Evolutionary conservation across 805 yeast species (phyloP).

Genomic region (Saccharomycopsis fodiens): DNA sequence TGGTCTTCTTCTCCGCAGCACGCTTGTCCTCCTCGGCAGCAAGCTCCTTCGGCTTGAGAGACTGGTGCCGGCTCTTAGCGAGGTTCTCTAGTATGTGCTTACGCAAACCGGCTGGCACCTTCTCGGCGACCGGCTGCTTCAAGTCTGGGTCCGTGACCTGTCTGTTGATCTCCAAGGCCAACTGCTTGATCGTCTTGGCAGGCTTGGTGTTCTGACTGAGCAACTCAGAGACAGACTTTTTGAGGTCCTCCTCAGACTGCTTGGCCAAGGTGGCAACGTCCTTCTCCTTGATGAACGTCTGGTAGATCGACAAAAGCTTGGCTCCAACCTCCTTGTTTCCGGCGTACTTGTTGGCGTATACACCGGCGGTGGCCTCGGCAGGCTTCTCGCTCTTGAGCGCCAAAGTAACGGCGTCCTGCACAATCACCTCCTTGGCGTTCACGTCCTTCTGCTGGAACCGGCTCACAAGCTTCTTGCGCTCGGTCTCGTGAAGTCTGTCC

Average conservation of each 20-base stretch:
- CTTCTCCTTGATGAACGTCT: conserved; percentile 2
- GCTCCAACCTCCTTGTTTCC: conserved; percentile 2
- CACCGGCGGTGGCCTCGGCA: conserved; percentile 21
- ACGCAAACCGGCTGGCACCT: conserved; percentile 25
- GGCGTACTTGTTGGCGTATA: conserved; percentile 12
- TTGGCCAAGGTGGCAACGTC: conserved; percentile 1
- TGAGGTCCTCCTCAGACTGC: not conserved
- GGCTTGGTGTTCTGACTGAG: conserved; percentile 13
- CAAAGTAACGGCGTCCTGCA: conserved; percentile 20
- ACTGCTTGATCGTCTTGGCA: conserved; percentile 27
- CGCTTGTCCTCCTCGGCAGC: conserved; percentile 27
- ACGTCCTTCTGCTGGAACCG: conserved; percentile 32
- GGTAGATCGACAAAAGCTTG: conserved; percentile 15
- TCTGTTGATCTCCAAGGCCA: conserved; percentile 23
- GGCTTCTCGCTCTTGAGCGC: conserved; percentile 29
- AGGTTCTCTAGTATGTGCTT: conserved; percentile 25
- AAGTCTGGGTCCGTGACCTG: conserved; percentile 13
- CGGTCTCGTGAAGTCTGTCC: conserved; percentile 25
- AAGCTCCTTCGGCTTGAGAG: conserved; percentile 3
- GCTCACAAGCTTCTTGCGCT: conserved; percentile 25
- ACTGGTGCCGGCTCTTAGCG: conserved; percentile 21
- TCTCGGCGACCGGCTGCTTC: conserved; percentile 20
- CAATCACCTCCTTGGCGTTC: conserved; percentile 32
- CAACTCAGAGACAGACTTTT: conserved; percentile 2
- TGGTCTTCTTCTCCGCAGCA: conserved; percentile 28